Conservation (phyloP, 2,329 filamentous ascomycete species). For the Aureobasidium sp. region DNA sequence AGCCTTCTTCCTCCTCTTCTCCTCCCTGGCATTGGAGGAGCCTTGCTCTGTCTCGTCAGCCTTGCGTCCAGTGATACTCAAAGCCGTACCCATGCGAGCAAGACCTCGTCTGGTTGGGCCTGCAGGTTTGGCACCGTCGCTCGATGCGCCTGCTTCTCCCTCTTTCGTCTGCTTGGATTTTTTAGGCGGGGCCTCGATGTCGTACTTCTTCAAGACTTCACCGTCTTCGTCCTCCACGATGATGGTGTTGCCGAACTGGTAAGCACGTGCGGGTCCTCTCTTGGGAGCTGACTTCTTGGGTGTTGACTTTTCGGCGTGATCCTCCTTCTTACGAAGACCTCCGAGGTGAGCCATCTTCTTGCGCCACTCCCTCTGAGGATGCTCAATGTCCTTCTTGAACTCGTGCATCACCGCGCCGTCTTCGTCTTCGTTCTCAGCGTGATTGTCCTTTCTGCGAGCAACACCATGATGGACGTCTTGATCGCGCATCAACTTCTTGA, state of each 20-base stretch:
- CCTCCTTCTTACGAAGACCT: slow-evolving; percentile 39
- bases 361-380: slow-evolving; percentile 35
- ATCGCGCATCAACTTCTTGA: slow-evolving; percentile 48
- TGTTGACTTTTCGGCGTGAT: slow-evolving; percentile 23
- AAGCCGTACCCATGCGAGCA: slow-evolving; percentile 49
- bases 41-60: slow-evolving; percentile 27
- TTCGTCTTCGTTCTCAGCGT: slow-evolving; percentile 36
- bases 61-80: slow-evolving; percentile 36
- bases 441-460: slow-evolving; percentile 42
- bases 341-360: slow-evolving; percentile 42
- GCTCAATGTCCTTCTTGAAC: slow-evolving; percentile 36
- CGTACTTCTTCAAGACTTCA: slow-evolving; percentile 79
- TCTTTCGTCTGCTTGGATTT: slow-evolving; percentile 43
- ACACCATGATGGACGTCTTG: slow-evolving; percentile 37
- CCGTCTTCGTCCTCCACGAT: slow-evolving; percentile 84
- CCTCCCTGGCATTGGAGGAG: slow-evolving; percentile 16
- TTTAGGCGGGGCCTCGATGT: slow-evolving; percentile 52
- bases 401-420: slow-evolving; percentile 25
- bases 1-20: slow-evolving; percentile 19
- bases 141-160: slow-evolving; percentile 1
- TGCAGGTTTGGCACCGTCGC: slow-evolving; percentile 23
- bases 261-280: slow-evolving; percentile 69
- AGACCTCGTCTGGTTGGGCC: slow-evolving; percentile 37
- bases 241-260: slow-evolving; percentile 82
- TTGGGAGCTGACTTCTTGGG: slow-evolving; percentile 29